Conservation (phyloP, 148 eudicot species). For the Bassia scoparia region DNA sequence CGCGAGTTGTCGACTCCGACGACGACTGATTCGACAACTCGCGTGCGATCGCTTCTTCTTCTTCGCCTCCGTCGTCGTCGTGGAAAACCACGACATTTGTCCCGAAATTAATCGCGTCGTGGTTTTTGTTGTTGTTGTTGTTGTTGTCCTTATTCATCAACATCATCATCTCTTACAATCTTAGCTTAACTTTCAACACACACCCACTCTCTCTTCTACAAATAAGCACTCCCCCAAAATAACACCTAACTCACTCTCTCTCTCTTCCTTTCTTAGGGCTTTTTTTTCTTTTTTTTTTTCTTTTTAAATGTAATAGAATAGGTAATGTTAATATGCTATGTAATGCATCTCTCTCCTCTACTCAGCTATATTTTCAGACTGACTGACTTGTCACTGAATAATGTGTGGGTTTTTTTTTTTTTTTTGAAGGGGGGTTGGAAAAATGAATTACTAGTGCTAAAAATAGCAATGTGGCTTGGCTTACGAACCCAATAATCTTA, state of each 20-base stretch:
- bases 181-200: constrained; percentile 17
- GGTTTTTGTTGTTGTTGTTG: no score
- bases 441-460: constrained; percentile 28
- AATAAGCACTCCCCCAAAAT: background rate
- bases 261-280: background rate
- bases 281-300: background rate
- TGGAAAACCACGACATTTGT: background rate
- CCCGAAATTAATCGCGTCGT: constrained; percentile 2
- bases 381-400: constrained; percentile 22
- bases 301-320: background rate
- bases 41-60: no score
- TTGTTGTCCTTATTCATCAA: constrained; percentile 1
- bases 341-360: background rate
- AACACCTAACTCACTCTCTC: background rate
- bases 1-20: no score
- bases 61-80: no score
- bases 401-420: constrained; percentile 5
- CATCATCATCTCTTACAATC: constrained; percentile 4
- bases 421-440: background rate
- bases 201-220: background rate
- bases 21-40: no score
- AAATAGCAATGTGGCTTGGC: constrained; percentile 29
- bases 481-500: constrained; percentile 5
- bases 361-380: background rate
- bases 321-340: no score